Evolutionary conservation across 169 alveolate genomes (phyloP).

Genomic region (Plasmodium sp.): DNA sequence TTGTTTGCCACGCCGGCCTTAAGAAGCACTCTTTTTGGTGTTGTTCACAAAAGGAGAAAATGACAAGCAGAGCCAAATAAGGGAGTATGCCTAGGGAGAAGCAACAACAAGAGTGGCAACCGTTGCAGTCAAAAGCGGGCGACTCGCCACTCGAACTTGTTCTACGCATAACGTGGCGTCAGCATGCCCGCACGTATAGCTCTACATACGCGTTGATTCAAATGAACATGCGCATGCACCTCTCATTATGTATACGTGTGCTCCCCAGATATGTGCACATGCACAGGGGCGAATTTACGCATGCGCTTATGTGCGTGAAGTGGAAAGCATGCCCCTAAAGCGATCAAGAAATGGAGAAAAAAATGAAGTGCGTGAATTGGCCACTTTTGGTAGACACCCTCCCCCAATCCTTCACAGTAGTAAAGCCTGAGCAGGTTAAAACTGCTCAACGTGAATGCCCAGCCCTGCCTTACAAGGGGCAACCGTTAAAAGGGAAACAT

Average conservation of each 20-base stretch:
- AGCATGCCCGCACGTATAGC: not conserved
- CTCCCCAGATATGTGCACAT: not conserved
- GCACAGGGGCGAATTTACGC: not conserved
- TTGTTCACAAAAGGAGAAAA: not conserved
- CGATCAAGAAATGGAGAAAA: not conserved
- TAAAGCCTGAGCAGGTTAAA: not conserved
- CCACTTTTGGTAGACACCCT: not conserved
- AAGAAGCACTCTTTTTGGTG: not conserved
- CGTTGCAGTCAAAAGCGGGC: not conserved
- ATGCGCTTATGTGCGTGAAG: not conserved
- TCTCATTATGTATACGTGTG: too few species aligned
- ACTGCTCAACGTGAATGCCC: not conserved
- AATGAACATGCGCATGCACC: not conserved
- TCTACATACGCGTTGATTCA: not conserved
- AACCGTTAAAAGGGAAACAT: not conserved
- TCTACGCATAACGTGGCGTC: not conserved
- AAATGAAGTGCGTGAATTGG: not conserved
- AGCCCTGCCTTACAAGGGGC: not conserved
- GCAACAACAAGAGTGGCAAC: not conserved
- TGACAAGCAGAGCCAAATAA: not conserved
- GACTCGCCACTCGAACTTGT: not conserved
- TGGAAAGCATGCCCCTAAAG: not conserved
- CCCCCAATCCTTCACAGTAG: not conserved
- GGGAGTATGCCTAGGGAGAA: not conserved
- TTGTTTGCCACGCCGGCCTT: not conserved